These are phyloP conservation scores for Phaeotremella skinneri DNA, from an alignment of 768 basidiomycete species.

Conservation along the genomic window DNA sequence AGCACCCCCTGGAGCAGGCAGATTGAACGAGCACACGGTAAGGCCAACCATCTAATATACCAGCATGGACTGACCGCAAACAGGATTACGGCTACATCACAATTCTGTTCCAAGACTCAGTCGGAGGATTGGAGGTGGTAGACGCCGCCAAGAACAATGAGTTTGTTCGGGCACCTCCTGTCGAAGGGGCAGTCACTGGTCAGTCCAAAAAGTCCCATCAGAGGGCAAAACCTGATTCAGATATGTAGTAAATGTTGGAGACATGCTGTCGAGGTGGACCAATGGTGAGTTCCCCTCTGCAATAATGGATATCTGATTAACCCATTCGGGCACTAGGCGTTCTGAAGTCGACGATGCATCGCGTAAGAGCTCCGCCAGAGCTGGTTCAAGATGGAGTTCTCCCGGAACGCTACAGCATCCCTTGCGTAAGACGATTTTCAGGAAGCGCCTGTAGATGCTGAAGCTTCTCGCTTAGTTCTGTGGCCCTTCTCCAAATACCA, in stretches of 20 bases:
- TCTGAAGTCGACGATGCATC: constrained; percentile 42
- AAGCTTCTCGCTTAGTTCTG: no score
- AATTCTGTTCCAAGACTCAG: constrained; percentile 61
- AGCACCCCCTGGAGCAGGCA: neutral
- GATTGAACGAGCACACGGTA: constrained; percentile 3
- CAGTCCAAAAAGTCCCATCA: neutral
- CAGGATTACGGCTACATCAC: constrained; percentile 61
- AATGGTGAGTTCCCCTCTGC: neutral
- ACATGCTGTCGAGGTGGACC: constrained; percentile 8
- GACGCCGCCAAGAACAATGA: constrained; percentile 52
- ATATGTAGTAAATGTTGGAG: constrained; percentile 26
- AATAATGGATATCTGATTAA: constrained; percentile 20
- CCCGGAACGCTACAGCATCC: neutral
- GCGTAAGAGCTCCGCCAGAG: constrained; percentile 27
- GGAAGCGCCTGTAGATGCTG: no score
- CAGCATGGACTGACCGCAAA: neutral
- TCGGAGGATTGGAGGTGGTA: constrained; percentile 64
- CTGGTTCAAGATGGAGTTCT: neutral
- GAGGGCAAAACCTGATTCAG: no score
- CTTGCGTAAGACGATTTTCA: neutral
- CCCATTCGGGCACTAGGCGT: constrained; percentile 2
- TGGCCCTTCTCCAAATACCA: neutral
- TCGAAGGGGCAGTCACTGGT: constrained; percentile 37
- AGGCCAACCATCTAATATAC: neutral
- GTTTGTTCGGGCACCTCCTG: constrained; percentile 28